A percentile compares a stretch with the other conserved stretches of the same genome.
Evolutionary conservation across 257 asterid genomes (phyloP).

Genomic region (Primulina tabacum): DNA sequence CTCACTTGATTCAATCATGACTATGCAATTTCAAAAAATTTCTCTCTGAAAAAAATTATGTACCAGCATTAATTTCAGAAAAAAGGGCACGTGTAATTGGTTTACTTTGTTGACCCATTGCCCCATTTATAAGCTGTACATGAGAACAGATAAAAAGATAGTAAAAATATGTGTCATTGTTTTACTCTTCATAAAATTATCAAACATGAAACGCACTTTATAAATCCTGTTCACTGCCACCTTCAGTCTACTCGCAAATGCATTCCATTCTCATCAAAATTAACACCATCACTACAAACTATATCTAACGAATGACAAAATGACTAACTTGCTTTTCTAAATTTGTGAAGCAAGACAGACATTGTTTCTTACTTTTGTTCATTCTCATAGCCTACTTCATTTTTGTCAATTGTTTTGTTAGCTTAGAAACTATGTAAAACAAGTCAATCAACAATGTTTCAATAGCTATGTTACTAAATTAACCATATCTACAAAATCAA

Average conservation of each 20-base stretch:
- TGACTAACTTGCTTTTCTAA: background rate
- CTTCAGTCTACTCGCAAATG: background rate
- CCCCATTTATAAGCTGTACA: background rate
- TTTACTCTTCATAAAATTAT: background rate
- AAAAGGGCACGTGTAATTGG: background rate
- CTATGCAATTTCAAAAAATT: background rate
- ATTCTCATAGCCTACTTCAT: background rate
- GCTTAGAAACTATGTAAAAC: background rate
- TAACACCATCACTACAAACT: background rate
- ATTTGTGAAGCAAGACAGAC: background rate
- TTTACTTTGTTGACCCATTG: slow-evolving; percentile 5
- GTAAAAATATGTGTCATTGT: background rate
- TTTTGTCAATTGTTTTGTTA: background rate
- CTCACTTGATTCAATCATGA: background rate
- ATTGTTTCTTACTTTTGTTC: background rate
- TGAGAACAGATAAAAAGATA: slow-evolving; percentile 3
- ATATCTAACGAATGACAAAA: background rate
- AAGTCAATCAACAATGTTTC: background rate
- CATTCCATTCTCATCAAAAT: background rate
- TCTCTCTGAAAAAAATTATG: background rate
- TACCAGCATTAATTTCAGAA: background rate
- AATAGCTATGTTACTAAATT: background rate
- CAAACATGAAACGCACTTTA: background rate
- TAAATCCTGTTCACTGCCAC: background rate
- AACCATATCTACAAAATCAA: background rate